Conservation (phyloP, 78 protist genomes). For the Goniomonas avonlea region DNA sequence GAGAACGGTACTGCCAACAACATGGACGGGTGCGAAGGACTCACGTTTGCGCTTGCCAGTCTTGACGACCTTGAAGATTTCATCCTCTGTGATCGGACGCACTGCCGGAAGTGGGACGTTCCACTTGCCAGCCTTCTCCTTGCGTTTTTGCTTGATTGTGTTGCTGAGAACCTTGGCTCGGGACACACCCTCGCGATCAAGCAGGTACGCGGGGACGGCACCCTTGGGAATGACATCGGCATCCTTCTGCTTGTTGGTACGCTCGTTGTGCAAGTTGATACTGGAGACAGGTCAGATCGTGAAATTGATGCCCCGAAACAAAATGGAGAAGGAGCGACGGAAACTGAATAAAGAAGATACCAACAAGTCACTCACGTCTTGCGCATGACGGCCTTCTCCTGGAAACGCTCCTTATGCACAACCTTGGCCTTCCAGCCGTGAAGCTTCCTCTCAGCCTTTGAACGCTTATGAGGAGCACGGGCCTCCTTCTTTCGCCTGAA, state of each 20-base stretch:
- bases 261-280: constrained; percentile 84
- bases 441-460: constrained; percentile 78
- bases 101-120: constrained; percentile 96
- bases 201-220: constrained; percentile 95
- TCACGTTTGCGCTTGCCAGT: constrained; percentile 90
- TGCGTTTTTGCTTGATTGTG: constrained; percentile 95
- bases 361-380: no score
- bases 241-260: constrained; percentile 63
- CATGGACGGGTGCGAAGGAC: not conserved
- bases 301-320: no score
- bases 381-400: constrained; percentile 92
- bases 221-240: constrained; percentile 74
- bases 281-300: no score
- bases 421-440: constrained; percentile 89
- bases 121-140: constrained; percentile 99
- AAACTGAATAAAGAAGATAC: no score
- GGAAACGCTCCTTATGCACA: constrained; percentile 76
- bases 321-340: no score
- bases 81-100: constrained; percentile 78
- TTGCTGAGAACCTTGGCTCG: constrained; percentile 89
- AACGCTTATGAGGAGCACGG: constrained; percentile 68
- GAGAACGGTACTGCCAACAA: no score
- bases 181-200: constrained; percentile 87
- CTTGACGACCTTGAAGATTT: constrained; percentile 87
- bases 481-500: constrained; percentile 92